phyloP scores from a whole-genome alignment of 306 rosid genomes.

The Quercus gilva region DNA sequence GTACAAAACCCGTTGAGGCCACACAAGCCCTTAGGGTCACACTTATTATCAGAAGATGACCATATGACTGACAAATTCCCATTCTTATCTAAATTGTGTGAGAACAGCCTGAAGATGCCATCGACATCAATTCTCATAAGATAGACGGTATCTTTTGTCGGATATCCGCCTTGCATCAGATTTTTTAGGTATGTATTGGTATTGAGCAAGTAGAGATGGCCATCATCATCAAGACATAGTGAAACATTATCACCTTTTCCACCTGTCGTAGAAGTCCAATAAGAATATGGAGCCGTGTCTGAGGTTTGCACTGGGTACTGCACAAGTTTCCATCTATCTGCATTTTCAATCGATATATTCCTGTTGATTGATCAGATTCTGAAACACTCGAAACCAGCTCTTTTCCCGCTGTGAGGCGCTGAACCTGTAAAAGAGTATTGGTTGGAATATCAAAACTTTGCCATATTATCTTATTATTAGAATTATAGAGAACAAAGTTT shows the following conservation, averaged over 20 bases:
- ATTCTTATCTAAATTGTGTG: background rate
- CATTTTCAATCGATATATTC: background rate
- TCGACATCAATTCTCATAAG: background rate
- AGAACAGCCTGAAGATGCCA: background rate
- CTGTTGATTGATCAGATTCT: background rate
- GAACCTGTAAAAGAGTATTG: background rate
- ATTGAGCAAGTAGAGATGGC: background rate
- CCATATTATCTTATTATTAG: background rate
- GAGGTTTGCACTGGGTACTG: background rate
- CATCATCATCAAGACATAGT: background rate
- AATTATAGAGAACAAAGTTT: background rate
- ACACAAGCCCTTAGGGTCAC: background rate
- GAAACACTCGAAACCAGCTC: background rate
- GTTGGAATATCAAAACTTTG: background rate
- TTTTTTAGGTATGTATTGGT: background rate
- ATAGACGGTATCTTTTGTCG: background rate
- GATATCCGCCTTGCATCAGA: background rate
- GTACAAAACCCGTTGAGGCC: background rate
- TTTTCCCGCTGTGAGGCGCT: background rate
- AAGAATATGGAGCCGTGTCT: background rate
- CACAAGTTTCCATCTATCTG: background rate
- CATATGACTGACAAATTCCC: background rate
- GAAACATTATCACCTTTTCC: background rate
- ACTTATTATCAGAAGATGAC: background rate
- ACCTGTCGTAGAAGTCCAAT: background rate